phyloP scores from a whole-genome alignment of 2,329 filamentous ascomycete species.

The Dothideomycetes sp. region DNA sequence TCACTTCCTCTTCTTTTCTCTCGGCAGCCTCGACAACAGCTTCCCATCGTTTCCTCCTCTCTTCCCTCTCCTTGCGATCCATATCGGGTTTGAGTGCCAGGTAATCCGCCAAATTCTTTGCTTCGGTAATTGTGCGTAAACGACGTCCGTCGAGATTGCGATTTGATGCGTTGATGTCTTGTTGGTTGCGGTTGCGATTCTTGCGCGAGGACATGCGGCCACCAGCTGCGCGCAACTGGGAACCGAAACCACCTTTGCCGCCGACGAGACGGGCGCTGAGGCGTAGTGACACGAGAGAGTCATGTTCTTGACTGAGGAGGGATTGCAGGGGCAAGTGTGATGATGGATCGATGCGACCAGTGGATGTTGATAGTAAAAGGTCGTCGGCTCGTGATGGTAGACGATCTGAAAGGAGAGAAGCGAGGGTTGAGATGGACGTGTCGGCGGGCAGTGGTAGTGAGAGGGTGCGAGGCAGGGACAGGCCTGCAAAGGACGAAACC shows the following conservation, averaged over 20 bases:
- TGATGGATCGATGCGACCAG: constrained; percentile 54
- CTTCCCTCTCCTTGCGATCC: constrained; percentile 88
- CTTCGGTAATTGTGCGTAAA: constrained; percentile 84
- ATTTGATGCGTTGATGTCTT: constrained; percentile 73
- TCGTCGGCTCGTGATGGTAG: constrained; percentile 44
- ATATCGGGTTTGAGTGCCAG: constrained; percentile 93
- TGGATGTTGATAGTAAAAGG: constrained; percentile 75
- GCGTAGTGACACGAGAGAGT: constrained; percentile 68
- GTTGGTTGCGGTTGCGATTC: constrained; percentile 64
- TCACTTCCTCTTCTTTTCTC: constrained; percentile 71
- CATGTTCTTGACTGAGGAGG: constrained; percentile 42
- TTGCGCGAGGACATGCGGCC: constrained; percentile 97
- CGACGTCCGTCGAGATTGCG: constrained; percentile 87
- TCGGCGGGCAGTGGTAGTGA: constrained; percentile 49
- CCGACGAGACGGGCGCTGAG: constrained; percentile 72
- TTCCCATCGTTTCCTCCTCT: constrained; percentile 74
- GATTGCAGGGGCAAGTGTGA: constrained; percentile 50
- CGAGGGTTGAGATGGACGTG: constrained; percentile 53
- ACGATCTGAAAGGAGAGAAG: constrained; percentile 50
- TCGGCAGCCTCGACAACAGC: constrained; percentile 80
- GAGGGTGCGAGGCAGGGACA: constrained; percentile 67
- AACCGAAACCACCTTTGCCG: constrained; percentile 96
- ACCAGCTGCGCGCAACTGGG: constrained; percentile 89
- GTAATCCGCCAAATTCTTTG: constrained; percentile 90
- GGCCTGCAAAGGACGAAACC: constrained; percentile 72